phyloP scores from a whole-genome alignment of 192 early-diverging fungal genomes.

The Coemansia aciculifera region DNA sequence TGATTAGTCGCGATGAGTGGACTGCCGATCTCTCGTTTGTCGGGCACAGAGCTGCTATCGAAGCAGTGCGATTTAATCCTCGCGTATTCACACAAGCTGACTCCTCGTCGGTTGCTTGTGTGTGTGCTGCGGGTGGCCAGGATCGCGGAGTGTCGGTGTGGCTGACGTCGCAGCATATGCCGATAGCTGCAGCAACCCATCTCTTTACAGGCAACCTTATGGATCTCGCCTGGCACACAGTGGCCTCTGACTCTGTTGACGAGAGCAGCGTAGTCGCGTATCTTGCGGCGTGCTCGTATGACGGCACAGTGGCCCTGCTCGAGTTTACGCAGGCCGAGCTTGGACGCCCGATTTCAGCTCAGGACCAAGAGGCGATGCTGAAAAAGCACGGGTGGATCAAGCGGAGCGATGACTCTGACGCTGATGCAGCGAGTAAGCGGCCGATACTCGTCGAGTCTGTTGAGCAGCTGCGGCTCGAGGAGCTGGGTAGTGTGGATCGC shows the following conservation, averaged over 20 bases:
- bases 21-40: constrained; percentile 75
- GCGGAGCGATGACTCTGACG: neutral
- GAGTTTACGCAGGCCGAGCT: constrained; percentile 71
- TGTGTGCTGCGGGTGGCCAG: constrained; percentile 89
- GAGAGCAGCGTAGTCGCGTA: constrained; percentile 13
- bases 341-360: constrained; percentile 60
- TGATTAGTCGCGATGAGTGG: constrained; percentile 81
- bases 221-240: constrained; percentile 67
- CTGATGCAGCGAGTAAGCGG: constrained; percentile 28
- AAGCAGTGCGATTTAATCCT: constrained; percentile 90
- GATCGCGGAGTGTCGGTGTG: constrained; percentile 87
- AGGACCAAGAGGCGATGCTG: constrained; percentile 65
- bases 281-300: constrained; percentile 88
- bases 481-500: constrained; percentile 23
- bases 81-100: constrained; percentile 59
- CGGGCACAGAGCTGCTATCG: constrained; percentile 85
- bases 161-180: constrained; percentile 73
- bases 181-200: constrained; percentile 69
- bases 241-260: neutral
- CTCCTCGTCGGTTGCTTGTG: constrained; percentile 41
- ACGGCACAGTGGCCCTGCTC: constrained; percentile 81
- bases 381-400: constrained; percentile 26
- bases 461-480: constrained; percentile 67
- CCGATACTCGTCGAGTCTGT: constrained; percentile 59
- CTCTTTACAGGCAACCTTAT: constrained; percentile 82